Conservation (phyloP, 2,329 filamentous ascomycete species). For the Colletotrichum acutatum region DNA sequence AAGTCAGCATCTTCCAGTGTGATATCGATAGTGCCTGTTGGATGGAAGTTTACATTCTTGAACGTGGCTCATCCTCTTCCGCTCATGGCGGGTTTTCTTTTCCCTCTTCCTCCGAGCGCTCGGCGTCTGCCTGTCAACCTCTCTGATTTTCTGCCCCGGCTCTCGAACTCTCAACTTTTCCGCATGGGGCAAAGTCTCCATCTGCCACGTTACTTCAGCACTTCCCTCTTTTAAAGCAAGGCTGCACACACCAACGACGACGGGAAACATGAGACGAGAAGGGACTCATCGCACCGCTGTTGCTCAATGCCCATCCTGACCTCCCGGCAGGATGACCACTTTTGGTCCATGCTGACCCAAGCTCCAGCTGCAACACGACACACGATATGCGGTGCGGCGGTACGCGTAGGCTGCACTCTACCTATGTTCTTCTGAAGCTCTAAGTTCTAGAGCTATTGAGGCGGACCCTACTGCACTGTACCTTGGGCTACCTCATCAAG, state of each 20-base stretch:
- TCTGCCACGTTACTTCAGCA: conserved; percentile 34
- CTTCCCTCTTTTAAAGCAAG: conserved; percentile 30
- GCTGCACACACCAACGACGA: conserved; percentile 29
- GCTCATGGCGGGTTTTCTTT: neutral
- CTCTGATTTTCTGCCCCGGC: conserved; percentile 20
- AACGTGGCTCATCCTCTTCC: neutral
- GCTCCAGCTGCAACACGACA: conserved; percentile 17
- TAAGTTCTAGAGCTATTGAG: neutral
- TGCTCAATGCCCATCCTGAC: conserved; percentile 26
- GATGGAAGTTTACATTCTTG: no score
- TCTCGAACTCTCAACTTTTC: conserved; percentile 15
- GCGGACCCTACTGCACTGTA: conserved; percentile 7
- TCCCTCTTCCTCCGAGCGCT: neutral
- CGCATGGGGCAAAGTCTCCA: conserved; percentile 33
- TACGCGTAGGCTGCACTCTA: no score
- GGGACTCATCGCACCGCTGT: conserved; percentile 18
- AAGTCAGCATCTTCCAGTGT: neutral
- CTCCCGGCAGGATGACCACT: conserved; percentile 12
- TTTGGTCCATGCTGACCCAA: conserved; percentile 15
- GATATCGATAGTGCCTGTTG: no score
- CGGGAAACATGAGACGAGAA: conserved; percentile 30
- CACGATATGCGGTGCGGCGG: neutral
- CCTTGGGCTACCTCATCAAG: conserved; percentile 8
- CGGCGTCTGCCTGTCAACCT: conserved; percentile 25
- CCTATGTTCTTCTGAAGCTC: neutral